A percentile compares a stretch with the other conserved stretches of the same genome.
phyloP scores from a whole-genome alignment of 192 early-diverging fungal species.

The Entomortierella lignicola region DNA sequence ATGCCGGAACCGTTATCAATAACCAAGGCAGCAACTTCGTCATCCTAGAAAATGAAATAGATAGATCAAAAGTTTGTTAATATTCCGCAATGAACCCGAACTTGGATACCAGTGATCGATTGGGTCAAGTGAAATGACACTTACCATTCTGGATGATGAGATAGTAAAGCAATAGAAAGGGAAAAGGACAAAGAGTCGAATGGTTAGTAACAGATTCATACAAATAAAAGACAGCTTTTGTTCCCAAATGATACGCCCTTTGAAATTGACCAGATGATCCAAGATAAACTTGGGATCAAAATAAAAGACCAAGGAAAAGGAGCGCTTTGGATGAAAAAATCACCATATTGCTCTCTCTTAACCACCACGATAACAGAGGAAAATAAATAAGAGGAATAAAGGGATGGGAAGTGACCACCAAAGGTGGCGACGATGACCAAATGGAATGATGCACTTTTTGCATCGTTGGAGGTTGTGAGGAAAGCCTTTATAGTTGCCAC shows the following conservation, averaged over 20 bases:
- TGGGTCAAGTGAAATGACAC: background rate
- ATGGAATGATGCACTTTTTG: no score
- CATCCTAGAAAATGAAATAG: slow-evolving; percentile 55
- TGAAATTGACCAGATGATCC: slow-evolving; percentile 5
- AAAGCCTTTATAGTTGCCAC: no score
- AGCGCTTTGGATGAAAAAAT: background rate
- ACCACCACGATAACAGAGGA: no score
- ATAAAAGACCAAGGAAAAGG: background rate
- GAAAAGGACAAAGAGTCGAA: background rate
- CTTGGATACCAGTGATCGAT: background rate
- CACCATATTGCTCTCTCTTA: background rate
- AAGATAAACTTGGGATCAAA: background rate
- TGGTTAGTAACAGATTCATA: background rate
- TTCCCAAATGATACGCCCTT: slow-evolving; percentile 1
- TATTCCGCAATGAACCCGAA: background rate
- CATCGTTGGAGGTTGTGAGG: no score
- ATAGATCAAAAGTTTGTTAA: no score
- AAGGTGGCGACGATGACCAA: no score
- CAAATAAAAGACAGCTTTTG: background rate
- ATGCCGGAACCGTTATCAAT: slow-evolving; percentile 96
- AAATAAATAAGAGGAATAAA: background rate
- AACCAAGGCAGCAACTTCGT: slow-evolving; percentile 89
- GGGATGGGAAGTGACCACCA: background rate
- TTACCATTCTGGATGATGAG: slow-evolving; percentile 14
- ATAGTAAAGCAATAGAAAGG: background rate